Conservation (phyloP, 2,329 filamentous ascomycete genomes). For the Beauveria sp. region DNA sequence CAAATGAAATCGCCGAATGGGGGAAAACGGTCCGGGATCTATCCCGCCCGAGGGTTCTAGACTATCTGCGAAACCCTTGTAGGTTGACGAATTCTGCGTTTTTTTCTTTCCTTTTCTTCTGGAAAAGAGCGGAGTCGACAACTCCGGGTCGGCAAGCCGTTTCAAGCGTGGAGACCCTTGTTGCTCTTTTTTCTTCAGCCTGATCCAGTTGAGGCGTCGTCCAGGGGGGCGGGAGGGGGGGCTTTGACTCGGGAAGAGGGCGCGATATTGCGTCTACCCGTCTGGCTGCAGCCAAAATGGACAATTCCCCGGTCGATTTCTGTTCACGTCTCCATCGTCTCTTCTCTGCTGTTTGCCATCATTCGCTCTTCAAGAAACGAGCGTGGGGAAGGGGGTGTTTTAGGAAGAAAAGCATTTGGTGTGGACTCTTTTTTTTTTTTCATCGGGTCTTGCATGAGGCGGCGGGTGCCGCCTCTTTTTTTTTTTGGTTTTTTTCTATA, state of each 20-base stretch:
- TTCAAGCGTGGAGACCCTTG: constrained; percentile 1
- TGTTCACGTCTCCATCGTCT: no score
- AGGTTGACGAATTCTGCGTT: background rate
- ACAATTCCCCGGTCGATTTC: background rate
- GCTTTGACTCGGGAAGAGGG: background rate
- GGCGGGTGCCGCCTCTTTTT: background rate
- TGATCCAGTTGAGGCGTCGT: constrained; percentile 1
- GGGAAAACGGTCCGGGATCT: no score
- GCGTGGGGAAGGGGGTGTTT: no score
- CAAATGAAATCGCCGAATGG: no score
- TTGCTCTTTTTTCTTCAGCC: background rate
- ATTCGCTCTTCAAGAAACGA: no score
- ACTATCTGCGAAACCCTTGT: background rate
- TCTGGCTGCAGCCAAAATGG: background rate
- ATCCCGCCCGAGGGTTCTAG: no score
- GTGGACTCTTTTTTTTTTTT: background rate
- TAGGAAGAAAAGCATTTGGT: background rate
- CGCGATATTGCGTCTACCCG: background rate
- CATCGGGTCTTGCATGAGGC: background rate
- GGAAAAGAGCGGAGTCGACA: background rate
- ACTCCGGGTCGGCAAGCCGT: background rate
- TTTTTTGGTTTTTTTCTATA: background rate
- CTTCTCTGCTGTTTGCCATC: no score
- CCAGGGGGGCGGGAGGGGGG: background rate
- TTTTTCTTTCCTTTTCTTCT: no score